Conservation (phyloP, 768 basidiomycete species). For the Trametes maxima region DNA sequence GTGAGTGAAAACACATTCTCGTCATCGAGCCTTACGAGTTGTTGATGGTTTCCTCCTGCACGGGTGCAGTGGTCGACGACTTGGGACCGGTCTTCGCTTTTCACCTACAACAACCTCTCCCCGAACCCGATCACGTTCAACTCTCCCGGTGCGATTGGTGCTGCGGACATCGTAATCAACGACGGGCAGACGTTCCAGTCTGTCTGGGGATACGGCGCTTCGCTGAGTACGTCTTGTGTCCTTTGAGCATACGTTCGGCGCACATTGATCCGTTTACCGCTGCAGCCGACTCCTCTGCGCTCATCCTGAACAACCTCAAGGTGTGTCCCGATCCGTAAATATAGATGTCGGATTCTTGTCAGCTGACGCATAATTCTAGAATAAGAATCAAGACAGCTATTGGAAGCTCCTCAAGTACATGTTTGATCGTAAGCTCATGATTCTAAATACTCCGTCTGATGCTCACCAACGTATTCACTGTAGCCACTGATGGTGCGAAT, state of each 20-base stretch:
- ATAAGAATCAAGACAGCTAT: constrained; percentile 56
- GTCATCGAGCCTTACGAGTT: neutral
- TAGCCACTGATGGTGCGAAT: constrained; percentile 59
- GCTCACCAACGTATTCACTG: neutral
- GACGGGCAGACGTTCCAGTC: constrained; percentile 58
- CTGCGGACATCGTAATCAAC: constrained; percentile 63
- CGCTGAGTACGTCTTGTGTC: constrained; percentile 51
- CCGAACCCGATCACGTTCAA: constrained; percentile 54
- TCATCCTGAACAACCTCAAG: constrained; percentile 63
- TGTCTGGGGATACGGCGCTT: constrained; percentile 67
- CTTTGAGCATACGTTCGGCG: neutral
- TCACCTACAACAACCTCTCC: constrained; percentile 53
- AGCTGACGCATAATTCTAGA: constrained; percentile 34
- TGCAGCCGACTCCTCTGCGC: constrained; percentile 71
- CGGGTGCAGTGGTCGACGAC: constrained; percentile 36
- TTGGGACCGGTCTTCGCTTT: constrained; percentile 45
- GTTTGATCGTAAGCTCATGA: constrained; percentile 45
- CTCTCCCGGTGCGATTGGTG: constrained; percentile 54
- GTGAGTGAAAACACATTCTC: constrained; percentile 22
- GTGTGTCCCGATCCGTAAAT: constrained; percentile 34
- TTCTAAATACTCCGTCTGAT: neutral
- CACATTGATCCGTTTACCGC: constrained; percentile 7
- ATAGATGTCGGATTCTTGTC: neutral
- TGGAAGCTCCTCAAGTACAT: constrained; percentile 58
- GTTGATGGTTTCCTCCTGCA: neutral